Evolutionary conservation across 352 stramenopile genomes (phyloP).

Genomic region (Globisporangium uncinulatum): DNA sequence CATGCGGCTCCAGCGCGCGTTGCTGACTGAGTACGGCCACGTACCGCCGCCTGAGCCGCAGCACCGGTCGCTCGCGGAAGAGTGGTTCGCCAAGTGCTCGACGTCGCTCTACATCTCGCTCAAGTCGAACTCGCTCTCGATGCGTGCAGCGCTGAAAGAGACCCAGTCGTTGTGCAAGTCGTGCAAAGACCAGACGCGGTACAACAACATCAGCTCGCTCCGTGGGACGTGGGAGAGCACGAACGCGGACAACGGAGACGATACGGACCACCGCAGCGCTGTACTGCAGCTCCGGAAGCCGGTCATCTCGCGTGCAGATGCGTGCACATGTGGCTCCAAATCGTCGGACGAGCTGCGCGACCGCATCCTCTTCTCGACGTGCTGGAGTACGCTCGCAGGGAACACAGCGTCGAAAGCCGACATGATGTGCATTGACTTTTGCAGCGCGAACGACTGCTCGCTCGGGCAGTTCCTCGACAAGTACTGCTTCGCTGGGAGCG

Average conservation of each 20-base stretch:
- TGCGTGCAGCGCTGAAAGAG: slow-evolving; percentile 76
- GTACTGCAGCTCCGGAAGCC: neutral
- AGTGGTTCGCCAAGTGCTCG: slow-evolving; percentile 78
- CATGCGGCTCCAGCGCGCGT: slow-evolving; percentile 62
- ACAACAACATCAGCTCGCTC: slow-evolving; percentile 81
- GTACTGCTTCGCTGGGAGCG: slow-evolving; percentile 70
- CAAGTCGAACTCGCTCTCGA: slow-evolving; percentile 83
- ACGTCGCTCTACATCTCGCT: slow-evolving; percentile 80
- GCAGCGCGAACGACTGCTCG: slow-evolving; percentile 78
- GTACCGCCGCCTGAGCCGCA: slow-evolving; percentile 41
- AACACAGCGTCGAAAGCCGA: slow-evolving; percentile 77
- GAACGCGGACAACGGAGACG: slow-evolving; percentile 10
- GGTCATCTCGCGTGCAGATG: slow-evolving; percentile 12
- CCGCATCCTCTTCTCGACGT: slow-evolving; percentile 78
- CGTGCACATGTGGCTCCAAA: slow-evolving; percentile 61
- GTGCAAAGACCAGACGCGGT: slow-evolving; percentile 78
- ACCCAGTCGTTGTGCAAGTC: slow-evolving; percentile 78
- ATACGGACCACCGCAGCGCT: slow-evolving; percentile 10
- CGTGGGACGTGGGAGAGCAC: slow-evolving; percentile 35
- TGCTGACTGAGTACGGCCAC: slow-evolving; percentile 58
- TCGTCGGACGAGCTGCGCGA: slow-evolving; percentile 54
- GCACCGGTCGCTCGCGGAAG: slow-evolving; percentile 64
- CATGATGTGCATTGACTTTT: slow-evolving; percentile 89
- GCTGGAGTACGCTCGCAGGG: slow-evolving; percentile 74
- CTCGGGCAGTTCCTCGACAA: slow-evolving; percentile 76